Percentiles rank a stretch among this genome's conserved stretches.
These are phyloP conservation scores for Immersiella caudata DNA, from an alignment of 495 filamentous ascomycete species.

Conservation along the genomic window DNA sequence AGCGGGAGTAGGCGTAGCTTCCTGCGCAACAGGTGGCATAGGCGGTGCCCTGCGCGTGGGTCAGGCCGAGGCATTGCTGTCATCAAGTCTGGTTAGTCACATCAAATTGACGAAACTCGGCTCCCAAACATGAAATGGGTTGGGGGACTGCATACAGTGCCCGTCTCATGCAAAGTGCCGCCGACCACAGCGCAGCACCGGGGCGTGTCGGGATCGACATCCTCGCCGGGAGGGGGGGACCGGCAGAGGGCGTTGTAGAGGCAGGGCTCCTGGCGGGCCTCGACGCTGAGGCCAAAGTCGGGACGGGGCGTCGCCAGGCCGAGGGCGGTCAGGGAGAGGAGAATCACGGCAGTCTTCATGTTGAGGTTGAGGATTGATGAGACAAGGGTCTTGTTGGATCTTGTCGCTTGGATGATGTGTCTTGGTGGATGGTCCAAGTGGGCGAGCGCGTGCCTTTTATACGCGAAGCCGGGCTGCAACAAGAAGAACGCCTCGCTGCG, in stretches of 20 bases:
- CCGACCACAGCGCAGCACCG: constrained; percentile 12
- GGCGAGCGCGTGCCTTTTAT: constrained; percentile 12
- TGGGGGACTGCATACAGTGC: constrained; percentile 12
- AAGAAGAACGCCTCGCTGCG: constrained; percentile 8
- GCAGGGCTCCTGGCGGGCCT: constrained; percentile 10
- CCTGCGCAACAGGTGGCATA: constrained; percentile 12
- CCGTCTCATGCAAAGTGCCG: constrained; percentile 12
- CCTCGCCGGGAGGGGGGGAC: constrained; percentile 10
- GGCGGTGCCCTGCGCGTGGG: constrained; percentile 11
- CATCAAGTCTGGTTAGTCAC: constrained; percentile 12
- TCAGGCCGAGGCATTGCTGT: constrained; percentile 11
- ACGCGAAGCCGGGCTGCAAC: constrained; percentile 11
- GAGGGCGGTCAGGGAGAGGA: constrained; percentile 10
- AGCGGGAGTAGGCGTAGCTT: constrained; percentile 9
- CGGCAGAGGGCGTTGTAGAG: constrained; percentile 11
- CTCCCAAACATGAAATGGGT: constrained; percentile 11
- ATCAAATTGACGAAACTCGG: constrained; percentile 11
- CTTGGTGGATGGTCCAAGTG: constrained; percentile 9
- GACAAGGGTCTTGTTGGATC: constrained; percentile 13
- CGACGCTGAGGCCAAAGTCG: constrained; percentile 10
- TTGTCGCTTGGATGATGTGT: constrained; percentile 10
- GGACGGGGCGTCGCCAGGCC: constrained; percentile 8
- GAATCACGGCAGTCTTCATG: constrained; percentile 12
- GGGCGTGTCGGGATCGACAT: constrained; percentile 12
- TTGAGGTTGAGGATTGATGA: constrained; percentile 12